A percentile compares a stretch with the other conserved stretches of the same genome.
phyloP scores from a whole-genome alignment of 176 grass and related monocot genomes.

The Calamus simplicifolius region DNA sequence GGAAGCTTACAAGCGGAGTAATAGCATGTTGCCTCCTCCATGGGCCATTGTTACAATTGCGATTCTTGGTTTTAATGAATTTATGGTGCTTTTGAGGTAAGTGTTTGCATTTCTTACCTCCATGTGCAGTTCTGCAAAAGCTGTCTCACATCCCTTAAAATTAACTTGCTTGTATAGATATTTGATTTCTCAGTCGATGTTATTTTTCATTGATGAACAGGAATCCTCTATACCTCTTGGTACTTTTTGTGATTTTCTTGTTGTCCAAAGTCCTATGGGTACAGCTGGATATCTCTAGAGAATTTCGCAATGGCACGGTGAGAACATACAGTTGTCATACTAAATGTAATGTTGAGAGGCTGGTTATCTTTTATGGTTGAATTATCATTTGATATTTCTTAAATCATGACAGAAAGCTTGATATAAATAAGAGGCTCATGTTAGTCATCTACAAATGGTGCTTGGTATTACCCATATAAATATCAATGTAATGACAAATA shows the following conservation, averaged over 20 bases:
- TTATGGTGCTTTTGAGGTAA: constrained; percentile 21
- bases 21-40: constrained; percentile 16
- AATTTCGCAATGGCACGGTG: constrained; percentile 12
- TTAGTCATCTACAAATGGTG: too few species aligned
- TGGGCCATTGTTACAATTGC: constrained; percentile 19
- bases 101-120: background rate
- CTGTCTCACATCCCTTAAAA: background rate
- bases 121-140: background rate
- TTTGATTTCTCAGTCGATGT: background rate
- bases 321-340: background rate
- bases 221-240: constrained; percentile 16
- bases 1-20: constrained; percentile 15
- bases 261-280: constrained; percentile 13
- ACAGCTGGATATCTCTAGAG: constrained; percentile 1
- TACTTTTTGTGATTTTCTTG: constrained; percentile 6
- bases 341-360: background rate
- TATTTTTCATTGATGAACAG: constrained; percentile 7
- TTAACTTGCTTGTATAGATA: background rate
- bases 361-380: background rate
- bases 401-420: too few species aligned
- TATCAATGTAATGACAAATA: too few species aligned
- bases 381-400: background rate
- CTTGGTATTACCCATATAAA: too few species aligned
- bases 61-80: constrained; percentile 19
- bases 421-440: too few species aligned